Base-by-base conservation (phyloP, 2,329 filamentous ascomycete genomes). In the Rutstroemia sp. region DNA sequence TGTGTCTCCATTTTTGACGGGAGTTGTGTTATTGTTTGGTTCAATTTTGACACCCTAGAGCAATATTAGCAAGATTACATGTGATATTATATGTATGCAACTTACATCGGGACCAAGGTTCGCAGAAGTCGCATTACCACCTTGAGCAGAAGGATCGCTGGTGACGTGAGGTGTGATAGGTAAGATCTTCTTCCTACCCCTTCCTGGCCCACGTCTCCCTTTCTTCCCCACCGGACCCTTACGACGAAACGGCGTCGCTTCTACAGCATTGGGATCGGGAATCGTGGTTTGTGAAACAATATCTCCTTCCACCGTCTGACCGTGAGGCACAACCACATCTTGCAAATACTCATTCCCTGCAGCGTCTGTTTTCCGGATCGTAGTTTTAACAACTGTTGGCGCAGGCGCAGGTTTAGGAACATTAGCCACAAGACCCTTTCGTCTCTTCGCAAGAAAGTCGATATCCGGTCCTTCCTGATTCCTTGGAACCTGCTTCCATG, bases 311-410 rank as follows among this genome's bases (percentile, higher is more conserved):
- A 95, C 80, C 5, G 77, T 76, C 68, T 94, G 88, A 0, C 90
- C 91, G 57, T 92, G 88, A 5, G 84, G 81, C 4, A 95, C 79
- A 19, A 89, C 87, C 7, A 94, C 84, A 65, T 95, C 89, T 70
- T 94, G 90, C 2, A 92, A 85, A 59, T 88, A 89, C 9, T 89
- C 80, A 64, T 92, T 92, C 23, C 92, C 92, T 1, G 83, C 82
- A 4, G 86, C 84, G 68, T 95, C 89, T 10, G 86, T 75, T 62
- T 87, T 84, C 64, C 88, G 83, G 53, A 96, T 88, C 21, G 87
- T 94, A 0, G 88, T 89, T 66, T 87, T 87, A 7, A 88, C 86
- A 65, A 94, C 73, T 5, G 77, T 88, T 4, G 82, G 78, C 9
- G 75, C 72, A 6, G 71, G 67, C 51, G 79, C 21, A n/a, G 57